phyloP scores from a whole-genome alignment of 148 eudicot species.

The Arctostaphylos glauca region DNA sequence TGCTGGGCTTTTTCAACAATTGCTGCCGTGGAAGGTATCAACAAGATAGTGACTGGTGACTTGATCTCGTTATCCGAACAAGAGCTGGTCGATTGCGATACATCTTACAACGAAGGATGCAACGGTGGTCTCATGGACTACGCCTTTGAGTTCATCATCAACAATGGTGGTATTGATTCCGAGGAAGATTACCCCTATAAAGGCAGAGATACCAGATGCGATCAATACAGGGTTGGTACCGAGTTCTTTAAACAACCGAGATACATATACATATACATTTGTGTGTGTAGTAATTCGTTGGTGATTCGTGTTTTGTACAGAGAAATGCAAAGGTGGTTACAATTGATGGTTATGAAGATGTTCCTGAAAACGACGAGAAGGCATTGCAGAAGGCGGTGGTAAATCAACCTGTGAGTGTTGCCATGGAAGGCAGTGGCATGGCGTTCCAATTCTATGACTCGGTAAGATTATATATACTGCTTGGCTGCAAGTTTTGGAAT shows the following conservation, averaged over 20 bases:
- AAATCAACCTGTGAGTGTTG: constrained; percentile 31
- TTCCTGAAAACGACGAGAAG: constrained; percentile 35
- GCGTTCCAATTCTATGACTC: constrained; percentile 33
- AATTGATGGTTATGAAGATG: constrained; percentile 32
- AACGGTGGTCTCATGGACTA: constrained; percentile 24
- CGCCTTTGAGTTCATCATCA: constrained; percentile 28
- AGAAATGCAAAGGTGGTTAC: constrained; percentile 34
- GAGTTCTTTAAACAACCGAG: background rate
- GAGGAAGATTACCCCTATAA: constrained; percentile 26
- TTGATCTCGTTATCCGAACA: constrained; percentile 19
- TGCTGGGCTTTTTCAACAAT: constrained; percentile 86
- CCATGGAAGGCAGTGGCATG: constrained; percentile 38
- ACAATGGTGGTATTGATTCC: constrained; percentile 24
- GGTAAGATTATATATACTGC: background rate
- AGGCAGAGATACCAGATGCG: constrained; percentile 16
- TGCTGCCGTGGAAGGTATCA: constrained; percentile 34
- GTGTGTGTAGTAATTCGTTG: background rate
- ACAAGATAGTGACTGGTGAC: constrained; percentile 18
- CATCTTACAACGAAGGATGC: constrained; percentile 18
- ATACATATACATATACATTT: background rate
- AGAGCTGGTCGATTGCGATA: constrained; percentile 32
- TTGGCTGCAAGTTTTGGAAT: background rate
- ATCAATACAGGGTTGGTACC: constrained; percentile 12
- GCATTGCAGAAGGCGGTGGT: constrained; percentile 35
- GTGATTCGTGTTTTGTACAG: background rate